A percentile compares a stretch with the other conserved stretches of the same genome.
Conservation (phyloP, 176 grass and related monocot species). For the Triticum urartu region DNA sequence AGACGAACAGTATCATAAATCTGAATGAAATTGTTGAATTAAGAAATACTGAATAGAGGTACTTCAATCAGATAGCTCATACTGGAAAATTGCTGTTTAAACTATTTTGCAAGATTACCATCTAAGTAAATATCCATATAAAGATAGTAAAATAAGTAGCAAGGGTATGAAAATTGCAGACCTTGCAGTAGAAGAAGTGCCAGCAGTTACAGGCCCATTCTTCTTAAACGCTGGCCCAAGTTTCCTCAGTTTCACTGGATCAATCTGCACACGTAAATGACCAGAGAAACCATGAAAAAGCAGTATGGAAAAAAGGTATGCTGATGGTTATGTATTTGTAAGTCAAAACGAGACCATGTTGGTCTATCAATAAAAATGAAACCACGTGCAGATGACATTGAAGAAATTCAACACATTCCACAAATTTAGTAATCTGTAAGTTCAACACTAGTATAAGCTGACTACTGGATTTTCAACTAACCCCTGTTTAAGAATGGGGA, state of each 20-base stretch:
- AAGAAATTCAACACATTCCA: not conserved
- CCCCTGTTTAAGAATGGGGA: no score
- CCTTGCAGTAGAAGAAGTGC: no score
- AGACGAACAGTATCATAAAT: not conserved
- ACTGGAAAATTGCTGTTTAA: not conserved
- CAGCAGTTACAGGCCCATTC: no score
- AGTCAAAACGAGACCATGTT: not conserved
- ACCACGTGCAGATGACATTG: not conserved
- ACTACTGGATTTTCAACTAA: no score
- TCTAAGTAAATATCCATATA: not conserved
- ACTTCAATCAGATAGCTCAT: not conserved
- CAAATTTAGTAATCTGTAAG: no score
- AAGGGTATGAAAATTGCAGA: no score
- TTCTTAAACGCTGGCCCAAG: no score
- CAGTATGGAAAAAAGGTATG: not conserved
- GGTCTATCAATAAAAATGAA: not conserved
- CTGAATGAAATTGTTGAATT: not conserved
- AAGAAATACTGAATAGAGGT: not conserved
- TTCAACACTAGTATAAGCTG: no score
- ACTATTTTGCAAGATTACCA: constrained; percentile 1
- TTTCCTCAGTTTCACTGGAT: constrained; percentile 65
- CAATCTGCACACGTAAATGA: constrained; percentile 46
- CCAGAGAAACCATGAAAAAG: constrained; percentile 7
- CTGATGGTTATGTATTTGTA: not conserved
- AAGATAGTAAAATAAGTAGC: not conserved